Percentiles rank a stretch among this genome's conserved stretches.
Evolutionary conservation across 2,329 filamentous ascomycete genomes (phyloP).

Genomic region (Trichoderma sp.): DNA sequence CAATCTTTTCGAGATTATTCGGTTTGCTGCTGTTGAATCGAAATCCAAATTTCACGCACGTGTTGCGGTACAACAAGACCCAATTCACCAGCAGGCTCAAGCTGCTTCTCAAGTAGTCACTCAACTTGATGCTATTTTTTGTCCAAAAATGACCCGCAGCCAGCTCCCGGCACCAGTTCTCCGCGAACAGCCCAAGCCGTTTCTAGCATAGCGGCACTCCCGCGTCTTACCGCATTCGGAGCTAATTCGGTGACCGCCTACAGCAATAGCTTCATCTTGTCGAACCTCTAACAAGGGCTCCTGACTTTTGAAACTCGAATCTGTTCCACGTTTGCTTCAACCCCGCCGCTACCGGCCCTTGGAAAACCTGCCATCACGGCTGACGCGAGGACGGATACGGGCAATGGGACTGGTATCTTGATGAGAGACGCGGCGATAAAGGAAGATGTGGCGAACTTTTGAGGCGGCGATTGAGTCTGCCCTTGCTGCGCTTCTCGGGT

Average conservation of each 20-base stretch:
- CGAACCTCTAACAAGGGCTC: constrained; percentile 29
- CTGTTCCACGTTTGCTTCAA: constrained; percentile 55
- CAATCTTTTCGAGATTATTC: neutral
- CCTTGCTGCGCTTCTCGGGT: neutral
- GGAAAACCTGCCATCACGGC: neutral
- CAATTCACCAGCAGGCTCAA: neutral
- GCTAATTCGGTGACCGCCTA: neutral
- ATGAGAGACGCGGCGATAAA: neutral
- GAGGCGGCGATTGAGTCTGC: neutral
- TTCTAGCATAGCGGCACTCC: neutral
- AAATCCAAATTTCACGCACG: neutral
- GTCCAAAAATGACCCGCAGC: neutral
- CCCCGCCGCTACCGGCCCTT: constrained; percentile 32
- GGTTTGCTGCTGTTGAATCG: neutral
- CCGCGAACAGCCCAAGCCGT: neutral
- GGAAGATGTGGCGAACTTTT: neutral
- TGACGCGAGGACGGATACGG: neutral
- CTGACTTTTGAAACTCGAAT: constrained; percentile 48
- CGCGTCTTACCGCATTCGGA: neutral
- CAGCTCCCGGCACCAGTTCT: constrained; percentile 17
- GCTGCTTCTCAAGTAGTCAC: neutral
- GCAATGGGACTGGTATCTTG: neutral
- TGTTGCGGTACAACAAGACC: neutral
- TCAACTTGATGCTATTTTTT: neutral
- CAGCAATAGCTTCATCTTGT: constrained; percentile 16